Conservation (phyloP, 257 asterid genomes). For the Nyctanthes arbortristis region DNA sequence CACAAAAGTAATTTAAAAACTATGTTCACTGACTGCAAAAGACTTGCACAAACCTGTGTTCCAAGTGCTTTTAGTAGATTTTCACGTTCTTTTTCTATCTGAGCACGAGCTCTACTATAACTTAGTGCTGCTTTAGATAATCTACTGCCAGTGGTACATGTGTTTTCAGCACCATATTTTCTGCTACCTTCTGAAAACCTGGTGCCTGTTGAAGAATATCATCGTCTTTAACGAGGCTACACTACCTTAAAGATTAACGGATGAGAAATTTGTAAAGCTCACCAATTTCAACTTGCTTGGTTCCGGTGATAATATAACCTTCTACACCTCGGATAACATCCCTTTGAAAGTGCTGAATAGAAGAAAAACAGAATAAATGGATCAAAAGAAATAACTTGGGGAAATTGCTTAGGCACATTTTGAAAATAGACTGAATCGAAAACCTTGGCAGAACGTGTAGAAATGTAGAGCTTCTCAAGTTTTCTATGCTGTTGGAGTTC, state of each 20-base stretch:
- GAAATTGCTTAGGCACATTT: not conserved
- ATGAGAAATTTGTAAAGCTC: conserved; percentile 21
- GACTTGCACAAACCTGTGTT: conserved; percentile 44
- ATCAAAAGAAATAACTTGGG: not conserved
- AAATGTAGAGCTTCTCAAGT: conserved; percentile 64
- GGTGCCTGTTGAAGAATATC: conserved; percentile 38
- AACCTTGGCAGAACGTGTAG: conserved; percentile 87
- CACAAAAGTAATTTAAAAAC: not conserved
- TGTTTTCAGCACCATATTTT: conserved; percentile 54
- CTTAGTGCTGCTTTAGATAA: conserved; percentile 46
- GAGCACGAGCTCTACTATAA: conserved; percentile 44
- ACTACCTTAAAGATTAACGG: not conserved
- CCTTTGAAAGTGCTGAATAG: conserved; percentile 68
- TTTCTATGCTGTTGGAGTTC: conserved; percentile 55
- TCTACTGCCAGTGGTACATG: conserved; percentile 45
- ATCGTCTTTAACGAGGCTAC: not conserved
- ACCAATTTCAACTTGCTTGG: conserved; percentile 82
- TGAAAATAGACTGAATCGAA: not conserved
- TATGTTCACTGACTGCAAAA: not conserved
- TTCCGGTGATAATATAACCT: conserved; percentile 65
- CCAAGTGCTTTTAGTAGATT: conserved; percentile 44
- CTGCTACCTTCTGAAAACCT: conserved; percentile 55
- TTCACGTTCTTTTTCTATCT: conserved; percentile 47
- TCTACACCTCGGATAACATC: conserved; percentile 75
- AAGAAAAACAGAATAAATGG: not conserved